Percentiles rank a stretch among this genome's conserved stretches.
Conservation (phyloP, 148 eudicot genomes). For the Fagopyrum homotropicum region DNA sequence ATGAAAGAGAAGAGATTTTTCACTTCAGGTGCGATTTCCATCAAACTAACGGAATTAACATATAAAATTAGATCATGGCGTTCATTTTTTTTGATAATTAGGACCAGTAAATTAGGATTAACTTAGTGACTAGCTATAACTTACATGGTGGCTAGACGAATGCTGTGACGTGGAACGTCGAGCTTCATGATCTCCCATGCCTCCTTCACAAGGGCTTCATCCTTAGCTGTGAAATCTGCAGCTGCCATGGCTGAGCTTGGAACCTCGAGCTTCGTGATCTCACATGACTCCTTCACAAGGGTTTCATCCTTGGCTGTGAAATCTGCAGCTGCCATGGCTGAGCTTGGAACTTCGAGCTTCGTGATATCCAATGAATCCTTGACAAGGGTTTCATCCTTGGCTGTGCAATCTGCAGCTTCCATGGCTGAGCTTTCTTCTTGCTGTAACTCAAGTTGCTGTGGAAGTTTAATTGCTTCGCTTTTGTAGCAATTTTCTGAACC, state of each 20-base stretch:
- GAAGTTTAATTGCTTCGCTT: no score
- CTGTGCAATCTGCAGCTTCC: neutral
- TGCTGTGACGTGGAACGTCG: slow-evolving; percentile 2
- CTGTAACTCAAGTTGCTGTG: no score
- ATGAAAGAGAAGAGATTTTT: neutral
- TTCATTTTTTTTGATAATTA: no score
- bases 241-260: neutral
- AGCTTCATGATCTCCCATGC: slow-evolving; percentile 2
- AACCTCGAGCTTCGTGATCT: slow-evolving; percentile 6
- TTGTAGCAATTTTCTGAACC: no score
- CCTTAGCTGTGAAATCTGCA: neutral
- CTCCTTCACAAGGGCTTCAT: slow-evolving; percentile 5
- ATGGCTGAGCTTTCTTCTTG: no score
- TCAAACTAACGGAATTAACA: neutral
- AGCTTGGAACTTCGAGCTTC: slow-evolving; percentile 3
- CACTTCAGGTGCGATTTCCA: neutral
- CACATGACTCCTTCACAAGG: slow-evolving; percentile 1
- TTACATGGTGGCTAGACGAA: slow-evolving; percentile 4
- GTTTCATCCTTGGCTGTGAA: neutral
- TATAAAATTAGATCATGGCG: no score
- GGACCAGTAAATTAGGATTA: no score
- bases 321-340: neutral
- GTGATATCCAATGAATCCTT: neutral
- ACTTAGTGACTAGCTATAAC: no score
- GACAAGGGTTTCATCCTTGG: neutral